phyloP scores from a whole-genome alignment of 495 filamentous ascomycete genomes.

The Podospora sp. region DNA sequence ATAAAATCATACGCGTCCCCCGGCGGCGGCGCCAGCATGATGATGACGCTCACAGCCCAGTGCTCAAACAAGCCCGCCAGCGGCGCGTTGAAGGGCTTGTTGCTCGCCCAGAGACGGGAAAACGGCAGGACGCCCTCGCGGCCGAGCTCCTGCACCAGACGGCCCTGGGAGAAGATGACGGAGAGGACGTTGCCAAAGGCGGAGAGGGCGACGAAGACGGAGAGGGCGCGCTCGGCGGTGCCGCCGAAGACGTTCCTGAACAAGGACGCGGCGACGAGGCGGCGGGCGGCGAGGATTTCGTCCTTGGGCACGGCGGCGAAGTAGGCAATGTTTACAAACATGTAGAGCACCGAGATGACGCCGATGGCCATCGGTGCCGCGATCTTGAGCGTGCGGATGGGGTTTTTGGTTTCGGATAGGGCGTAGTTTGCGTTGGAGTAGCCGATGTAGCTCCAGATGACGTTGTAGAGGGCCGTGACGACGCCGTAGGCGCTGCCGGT shows the following conservation, averaged over 20 bases:
- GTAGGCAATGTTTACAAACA: conserved; percentile 72
- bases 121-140: conserved; percentile 67
- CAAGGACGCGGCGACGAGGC: conserved; percentile 64
- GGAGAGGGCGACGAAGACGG: conserved; percentile 72
- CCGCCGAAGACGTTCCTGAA: conserved; percentile 69
- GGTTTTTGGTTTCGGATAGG: conserved; percentile 64
- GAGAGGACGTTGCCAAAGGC: conserved; percentile 71
- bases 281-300: conserved; percentile 61
- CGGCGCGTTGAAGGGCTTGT: conserved; percentile 64
- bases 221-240: conserved; percentile 59
- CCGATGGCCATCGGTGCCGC: conserved; percentile 65
- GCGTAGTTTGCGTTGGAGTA: conserved; percentile 66
- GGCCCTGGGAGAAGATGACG: conserved; percentile 69
- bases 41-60: conserved; percentile 60
- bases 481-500: conserved; percentile 61
- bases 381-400: conserved; percentile 62
- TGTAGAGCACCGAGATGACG: conserved; percentile 64
- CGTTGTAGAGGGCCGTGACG: conserved; percentile 65
- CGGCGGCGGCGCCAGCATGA: conserved; percentile 64
- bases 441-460: conserved; percentile 69
- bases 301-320: conserved; percentile 68
- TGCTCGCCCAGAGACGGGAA: conserved; percentile 64
- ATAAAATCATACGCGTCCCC: conserved; percentile 69
- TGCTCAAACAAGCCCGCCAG: conserved; percentile 65
- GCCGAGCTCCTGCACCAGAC: conserved; percentile 66